Base-by-base conservation (phyloP, 163 green algal genomes). In the Scenedesmus sp. region DNA sequence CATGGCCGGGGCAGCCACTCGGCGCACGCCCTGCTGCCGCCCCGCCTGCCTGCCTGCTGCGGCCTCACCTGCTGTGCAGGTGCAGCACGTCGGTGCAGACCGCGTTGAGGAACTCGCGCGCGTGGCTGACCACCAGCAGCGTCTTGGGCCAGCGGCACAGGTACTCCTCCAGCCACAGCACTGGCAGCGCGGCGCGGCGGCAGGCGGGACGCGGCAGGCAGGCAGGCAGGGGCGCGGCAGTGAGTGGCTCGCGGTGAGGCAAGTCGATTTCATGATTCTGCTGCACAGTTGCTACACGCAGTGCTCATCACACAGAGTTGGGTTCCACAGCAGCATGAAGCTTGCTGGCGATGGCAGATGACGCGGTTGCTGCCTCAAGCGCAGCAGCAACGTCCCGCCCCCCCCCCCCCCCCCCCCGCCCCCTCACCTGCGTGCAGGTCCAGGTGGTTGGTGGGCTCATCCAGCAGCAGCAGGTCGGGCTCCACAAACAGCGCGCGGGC, bases 161-260 rank as follows among this genome's bases (percentile, higher is more conserved):
- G 89, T 97, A 98, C 86, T 99, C 96, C 93, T 99, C 98, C 88
- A 99, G 96, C 98, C 98, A 99, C 92, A 99, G 95, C 93, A 98
- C 98, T 79, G 94, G 0, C 24, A n/a, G 40, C 18, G 18, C 42
- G 40, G 30, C 26, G 65, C 4, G 30, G 65, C 37, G 65, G 30
- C 5, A n/a, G 0, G 65, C 1, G 4, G 30, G 6, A 76, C 22
- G 59, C 59, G 22, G 22, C 22, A 72, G 5, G 24, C 22, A 72
- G 59, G 59, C 22, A 72, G n/a, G n/a, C n/a, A n/a, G n/a, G n/a
- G n/a, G n/a, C n/a, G n/a, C n/a, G n/a, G n/a, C n/a, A n/a, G n/a
- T n/a, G n/a, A n/a, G n/a, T n/a, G n/a, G n/a, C n/a, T n/a, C n/a
- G n/a, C n/a, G n/a, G n/a, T n/a, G n/a, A n/a, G n/a, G n/a, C n/a